These are phyloP conservation scores for Carallia brachiata DNA, from an alignment of 345 rosid species.

Conservation along the genomic window DNA sequence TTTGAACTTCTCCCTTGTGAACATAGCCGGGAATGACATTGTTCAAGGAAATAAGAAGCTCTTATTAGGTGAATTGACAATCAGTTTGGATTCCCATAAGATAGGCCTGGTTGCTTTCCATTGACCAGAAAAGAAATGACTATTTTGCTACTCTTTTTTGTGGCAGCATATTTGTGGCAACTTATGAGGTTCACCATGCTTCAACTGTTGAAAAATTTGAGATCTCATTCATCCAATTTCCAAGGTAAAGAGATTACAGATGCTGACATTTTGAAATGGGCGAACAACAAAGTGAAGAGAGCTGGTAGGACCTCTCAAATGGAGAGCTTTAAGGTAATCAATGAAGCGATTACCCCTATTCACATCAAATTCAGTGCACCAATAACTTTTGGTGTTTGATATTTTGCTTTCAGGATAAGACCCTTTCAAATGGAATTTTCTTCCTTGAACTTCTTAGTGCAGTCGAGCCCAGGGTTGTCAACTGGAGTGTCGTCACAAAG, in stretches of 20 bases:
- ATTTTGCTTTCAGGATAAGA: slow-evolving; percentile 59
- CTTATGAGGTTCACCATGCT: slow-evolving; percentile 96
- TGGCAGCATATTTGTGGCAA: slow-evolving; percentile 89
- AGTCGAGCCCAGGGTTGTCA: slow-evolving; percentile 92
- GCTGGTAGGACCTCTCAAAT: slow-evolving; percentile 64
- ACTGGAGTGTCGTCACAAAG: slow-evolving; percentile 80
- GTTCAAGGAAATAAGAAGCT: slow-evolving; percentile 93
- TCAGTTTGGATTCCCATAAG: not conserved
- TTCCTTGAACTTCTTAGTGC: slow-evolving; percentile 88
- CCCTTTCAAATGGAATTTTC: slow-evolving; percentile 70
- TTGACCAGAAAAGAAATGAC: slow-evolving; percentile 1
- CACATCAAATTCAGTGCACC: not conserved
- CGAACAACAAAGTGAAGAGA: slow-evolving; percentile 79
- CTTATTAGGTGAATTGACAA: slow-evolving; percentile 50
- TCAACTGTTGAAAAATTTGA: slow-evolving; percentile 85
- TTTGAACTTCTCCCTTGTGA: slow-evolving; percentile 80
- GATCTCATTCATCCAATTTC: slow-evolving; percentile 53
- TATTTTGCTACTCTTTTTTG: slow-evolving; percentile 10
- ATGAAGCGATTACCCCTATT: slow-evolving; percentile 1
- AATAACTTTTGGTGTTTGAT: slow-evolving; percentile 19
- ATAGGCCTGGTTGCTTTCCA: not conserved
- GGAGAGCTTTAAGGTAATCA: slow-evolving; percentile 88
- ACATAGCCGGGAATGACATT: slow-evolving; percentile 93
- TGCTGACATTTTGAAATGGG: slow-evolving; percentile 83
- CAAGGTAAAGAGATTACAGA: slow-evolving; percentile 96